Conservation (phyloP, 2,329 filamentous ascomycete species). For the Cladosporium sp. region DNA sequence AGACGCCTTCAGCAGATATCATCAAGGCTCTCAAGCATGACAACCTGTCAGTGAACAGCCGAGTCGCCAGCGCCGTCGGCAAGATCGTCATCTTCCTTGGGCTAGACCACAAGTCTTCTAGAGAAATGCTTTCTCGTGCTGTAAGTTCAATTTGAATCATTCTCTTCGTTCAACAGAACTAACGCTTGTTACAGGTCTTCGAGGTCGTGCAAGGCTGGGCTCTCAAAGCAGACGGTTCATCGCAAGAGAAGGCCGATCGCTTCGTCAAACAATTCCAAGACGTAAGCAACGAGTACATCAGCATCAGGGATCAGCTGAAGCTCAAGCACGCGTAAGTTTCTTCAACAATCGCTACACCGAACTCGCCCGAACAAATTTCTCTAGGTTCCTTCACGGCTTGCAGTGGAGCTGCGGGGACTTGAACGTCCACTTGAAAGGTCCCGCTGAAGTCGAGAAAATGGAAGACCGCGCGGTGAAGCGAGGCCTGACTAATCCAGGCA, state of each 20-base stretch:
- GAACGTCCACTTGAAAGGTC: neutral
- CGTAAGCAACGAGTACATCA: neutral
- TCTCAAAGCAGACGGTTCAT: neutral
- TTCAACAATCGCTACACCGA: neutral
- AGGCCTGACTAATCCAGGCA: neutral
- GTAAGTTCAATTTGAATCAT: neutral
- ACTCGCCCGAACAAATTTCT: neutral
- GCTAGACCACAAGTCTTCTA: neutral
- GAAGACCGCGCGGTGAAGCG: neutral
- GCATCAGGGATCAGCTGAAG: neutral
- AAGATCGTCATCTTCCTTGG: conserved; percentile 4
- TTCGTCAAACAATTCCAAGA: conserved; percentile 1
- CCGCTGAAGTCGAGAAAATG: neutral
- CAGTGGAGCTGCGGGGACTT: neutral
- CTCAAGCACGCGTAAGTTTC: conserved; percentile 5
- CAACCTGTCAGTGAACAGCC: neutral
- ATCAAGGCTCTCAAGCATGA: neutral
- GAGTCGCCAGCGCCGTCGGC: neutral
- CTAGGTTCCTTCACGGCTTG: conserved; percentile 1
- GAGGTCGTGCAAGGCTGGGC: conserved; percentile 13
- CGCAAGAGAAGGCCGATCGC: neutral
- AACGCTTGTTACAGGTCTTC: neutral
- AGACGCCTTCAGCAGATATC: neutral
- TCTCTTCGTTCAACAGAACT: neutral
- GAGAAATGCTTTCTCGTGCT: neutral